These are phyloP conservation scores for Paramecium caudatum DNA, from an alignment of 73 alveolate species.

Conservation along the genomic window DNA sequence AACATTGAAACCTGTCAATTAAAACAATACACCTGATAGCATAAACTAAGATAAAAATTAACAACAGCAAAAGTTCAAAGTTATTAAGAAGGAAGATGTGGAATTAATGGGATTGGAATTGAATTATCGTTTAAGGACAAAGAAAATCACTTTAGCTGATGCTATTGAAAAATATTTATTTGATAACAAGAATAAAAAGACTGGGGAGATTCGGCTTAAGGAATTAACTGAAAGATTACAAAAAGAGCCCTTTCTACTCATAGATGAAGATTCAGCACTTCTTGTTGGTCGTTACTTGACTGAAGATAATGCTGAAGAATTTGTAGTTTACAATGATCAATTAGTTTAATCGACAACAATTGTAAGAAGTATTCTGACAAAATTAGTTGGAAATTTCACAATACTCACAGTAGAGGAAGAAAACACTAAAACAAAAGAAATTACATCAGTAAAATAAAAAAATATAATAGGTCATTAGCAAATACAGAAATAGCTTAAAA, in stretches of 20 bases:
- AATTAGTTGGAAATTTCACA: neutral
- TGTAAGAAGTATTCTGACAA: slow-evolving; percentile 30
- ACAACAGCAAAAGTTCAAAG: slow-evolving; percentile 11
- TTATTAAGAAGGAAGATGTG: slow-evolving; percentile 52
- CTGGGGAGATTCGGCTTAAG: slow-evolving; percentile 24
- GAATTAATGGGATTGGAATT: slow-evolving; percentile 34
- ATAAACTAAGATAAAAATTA: slow-evolving; percentile 36
- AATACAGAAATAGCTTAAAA: slow-evolving; percentile 62
- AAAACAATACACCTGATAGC: slow-evolving; percentile 39
- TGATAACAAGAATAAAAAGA: slow-evolving; percentile 56
- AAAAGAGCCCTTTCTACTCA: slow-evolving; percentile 36
- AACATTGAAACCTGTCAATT: neutral
- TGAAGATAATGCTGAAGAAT: slow-evolving; percentile 53
- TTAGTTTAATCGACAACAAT: slow-evolving; percentile 45
- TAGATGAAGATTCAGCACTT: slow-evolving; percentile 61
- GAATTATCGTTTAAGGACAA: slow-evolving; percentile 53
- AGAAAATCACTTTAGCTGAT: slow-evolving; percentile 23
- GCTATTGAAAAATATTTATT: slow-evolving; percentile 50
- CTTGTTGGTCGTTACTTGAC: slow-evolving; percentile 54
- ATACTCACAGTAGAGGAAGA: slow-evolving; percentile 4
- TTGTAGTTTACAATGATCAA: slow-evolving; percentile 44
- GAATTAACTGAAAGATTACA: slow-evolving; percentile 42
- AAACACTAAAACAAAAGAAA: slow-evolving; percentile 1
- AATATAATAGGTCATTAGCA: neutral
- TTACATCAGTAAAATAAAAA: neutral